phyloP scores from a whole-genome alignment of 1,284 basidiomycete species.

The Sporisorium sorghi region DNA sequence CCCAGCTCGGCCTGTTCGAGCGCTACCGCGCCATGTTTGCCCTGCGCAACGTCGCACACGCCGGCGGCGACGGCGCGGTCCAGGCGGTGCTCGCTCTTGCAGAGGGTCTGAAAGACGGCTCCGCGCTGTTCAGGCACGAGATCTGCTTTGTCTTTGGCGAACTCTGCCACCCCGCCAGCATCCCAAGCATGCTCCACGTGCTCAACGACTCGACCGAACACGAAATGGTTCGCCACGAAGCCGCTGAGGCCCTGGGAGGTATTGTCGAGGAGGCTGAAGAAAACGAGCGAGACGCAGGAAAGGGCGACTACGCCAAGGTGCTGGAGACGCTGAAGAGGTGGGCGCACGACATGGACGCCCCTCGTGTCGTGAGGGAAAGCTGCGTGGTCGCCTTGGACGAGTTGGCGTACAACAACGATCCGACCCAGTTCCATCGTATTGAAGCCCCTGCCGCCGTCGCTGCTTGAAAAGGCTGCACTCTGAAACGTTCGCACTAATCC shows the following conservation, averaged over 20 bases:
- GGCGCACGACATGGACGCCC: slow-evolving; percentile 81
- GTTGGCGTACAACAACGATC: slow-evolving; percentile 68
- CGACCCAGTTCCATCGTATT: slow-evolving; percentile 67
- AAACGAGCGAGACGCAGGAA: slow-evolving; percentile 42
- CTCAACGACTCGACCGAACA: slow-evolving; percentile 81
- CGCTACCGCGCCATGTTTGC: slow-evolving; percentile 99
- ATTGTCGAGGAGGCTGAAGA: slow-evolving; percentile 83
- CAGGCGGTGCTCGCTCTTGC: slow-evolving; percentile 89
- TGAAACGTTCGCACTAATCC: background rate
- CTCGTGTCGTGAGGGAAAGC: slow-evolving; percentile 91
- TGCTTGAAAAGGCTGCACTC: slow-evolving; percentile 8
- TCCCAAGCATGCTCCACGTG: slow-evolving; percentile 84
- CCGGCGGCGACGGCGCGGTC: slow-evolving; percentile 59
- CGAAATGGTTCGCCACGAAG: slow-evolving; percentile 99
- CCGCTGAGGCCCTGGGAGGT: slow-evolving; percentile 95
- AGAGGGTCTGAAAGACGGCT: slow-evolving; percentile 77
- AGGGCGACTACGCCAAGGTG: slow-evolving; percentile 73
- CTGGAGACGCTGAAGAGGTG: slow-evolving; percentile 87
- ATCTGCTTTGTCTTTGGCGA: slow-evolving; percentile 86
- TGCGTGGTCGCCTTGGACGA: slow-evolving; percentile 92
- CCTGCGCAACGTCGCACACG: slow-evolving; percentile 74
- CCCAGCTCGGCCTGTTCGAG: slow-evolving; percentile 82
- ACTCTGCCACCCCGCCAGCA: slow-evolving; percentile 86
- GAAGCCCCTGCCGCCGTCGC: slow-evolving; percentile 30
- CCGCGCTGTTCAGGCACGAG: slow-evolving; percentile 60